A percentile compares a stretch with the other conserved stretches of the same genome.
These are phyloP conservation scores for Yarrowia porcina DNA, from an alignment of 805 yeast genomes.

Conservation along the genomic window DNA sequence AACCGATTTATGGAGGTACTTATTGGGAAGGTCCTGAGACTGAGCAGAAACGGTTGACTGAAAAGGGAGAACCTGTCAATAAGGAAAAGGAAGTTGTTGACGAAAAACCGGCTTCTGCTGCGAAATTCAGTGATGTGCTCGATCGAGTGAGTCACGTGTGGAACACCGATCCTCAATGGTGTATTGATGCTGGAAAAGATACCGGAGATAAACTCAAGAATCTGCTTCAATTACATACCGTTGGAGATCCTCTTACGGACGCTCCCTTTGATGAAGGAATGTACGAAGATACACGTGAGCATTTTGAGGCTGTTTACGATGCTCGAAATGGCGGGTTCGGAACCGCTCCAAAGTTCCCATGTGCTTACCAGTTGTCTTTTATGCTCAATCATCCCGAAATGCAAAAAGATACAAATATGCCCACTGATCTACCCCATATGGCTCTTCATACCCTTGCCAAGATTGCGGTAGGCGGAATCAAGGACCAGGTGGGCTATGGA, in stretches of 20 bases:
- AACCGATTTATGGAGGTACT: slow-evolving; percentile 42
- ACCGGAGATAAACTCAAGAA: slow-evolving; percentile 32
- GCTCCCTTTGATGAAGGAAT: slow-evolving; percentile 24
- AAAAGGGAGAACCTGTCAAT: slow-evolving; percentile 8
- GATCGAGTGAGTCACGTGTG: slow-evolving; percentile 36
- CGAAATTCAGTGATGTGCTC: slow-evolving; percentile 37
- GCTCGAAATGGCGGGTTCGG: slow-evolving; percentile 38
- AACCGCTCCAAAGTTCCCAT: slow-evolving; percentile 41
- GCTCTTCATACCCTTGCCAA: slow-evolving; percentile 35
- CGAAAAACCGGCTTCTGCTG: slow-evolving; percentile 26
- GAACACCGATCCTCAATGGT: slow-evolving; percentile 34
- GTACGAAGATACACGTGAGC: slow-evolving; percentile 32
- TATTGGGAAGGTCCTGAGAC: slow-evolving; percentile 40
- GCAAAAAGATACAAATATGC: slow-evolving; percentile 14
- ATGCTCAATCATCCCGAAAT: slow-evolving; percentile 25
- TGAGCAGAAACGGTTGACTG: slow-evolving; percentile 27
- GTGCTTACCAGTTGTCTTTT: slow-evolving; percentile 36
- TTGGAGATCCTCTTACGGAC: slow-evolving; percentile 9
- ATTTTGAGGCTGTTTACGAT: slow-evolving; percentile 35
- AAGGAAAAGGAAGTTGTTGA: neutral
- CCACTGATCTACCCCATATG: slow-evolving; percentile 29
- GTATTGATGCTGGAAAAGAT: slow-evolving; percentile 34
- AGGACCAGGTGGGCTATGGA: slow-evolving; percentile 42
- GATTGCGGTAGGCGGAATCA: slow-evolving; percentile 40
- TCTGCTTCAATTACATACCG: slow-evolving; percentile 33